These are phyloP conservation scores for Cystofilobasidium capitatum DNA, from an alignment of 768 basidiomycete genomes.

Conservation along the genomic window DNA sequence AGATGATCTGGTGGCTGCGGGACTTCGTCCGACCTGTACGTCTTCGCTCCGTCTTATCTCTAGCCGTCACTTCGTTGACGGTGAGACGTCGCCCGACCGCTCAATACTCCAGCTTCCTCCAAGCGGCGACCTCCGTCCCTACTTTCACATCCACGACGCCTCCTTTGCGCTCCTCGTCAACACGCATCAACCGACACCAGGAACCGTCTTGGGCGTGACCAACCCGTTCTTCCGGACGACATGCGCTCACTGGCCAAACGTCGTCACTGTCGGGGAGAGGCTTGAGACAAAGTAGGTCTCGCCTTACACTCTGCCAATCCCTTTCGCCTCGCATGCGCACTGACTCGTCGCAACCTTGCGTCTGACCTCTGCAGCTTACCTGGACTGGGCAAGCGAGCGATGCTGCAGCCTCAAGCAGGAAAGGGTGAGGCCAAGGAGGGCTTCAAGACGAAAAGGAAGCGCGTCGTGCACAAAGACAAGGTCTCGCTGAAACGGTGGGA, in stretches of 20 bases:
- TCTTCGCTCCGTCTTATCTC: conserved; percentile 11
- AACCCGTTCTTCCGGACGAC: conserved; percentile 76
- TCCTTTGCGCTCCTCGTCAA: conserved; percentile 69
- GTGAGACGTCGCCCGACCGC: background rate
- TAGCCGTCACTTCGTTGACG: background rate
- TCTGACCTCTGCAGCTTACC: background rate
- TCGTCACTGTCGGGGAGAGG: conserved; percentile 56
- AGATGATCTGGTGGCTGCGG: conserved; percentile 84
- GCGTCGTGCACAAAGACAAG: conserved; percentile 77
- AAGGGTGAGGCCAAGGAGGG: conserved; percentile 34
- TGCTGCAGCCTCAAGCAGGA: background rate
- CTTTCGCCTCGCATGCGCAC: too few relatives aligned
- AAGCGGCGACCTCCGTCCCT: conserved; percentile 77
- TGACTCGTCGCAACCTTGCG: background rate
- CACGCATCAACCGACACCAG: conserved; percentile 63
- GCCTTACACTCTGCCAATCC: background rate
- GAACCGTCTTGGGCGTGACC: conserved; percentile 70
- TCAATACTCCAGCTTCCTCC: conserved; percentile 57
- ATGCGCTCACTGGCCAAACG: conserved; percentile 73
- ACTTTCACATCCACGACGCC: conserved; percentile 92
- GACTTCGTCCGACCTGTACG: conserved; percentile 74
- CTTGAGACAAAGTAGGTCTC: conserved; percentile 6
- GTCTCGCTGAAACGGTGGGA: conserved; percentile 63
- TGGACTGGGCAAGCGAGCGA: background rate
- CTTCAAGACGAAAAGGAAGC: conserved; percentile 49